phyloP scores from a whole-genome alignment of 164 flowering plant genomes.

The Dillenia turbinata region DNA sequence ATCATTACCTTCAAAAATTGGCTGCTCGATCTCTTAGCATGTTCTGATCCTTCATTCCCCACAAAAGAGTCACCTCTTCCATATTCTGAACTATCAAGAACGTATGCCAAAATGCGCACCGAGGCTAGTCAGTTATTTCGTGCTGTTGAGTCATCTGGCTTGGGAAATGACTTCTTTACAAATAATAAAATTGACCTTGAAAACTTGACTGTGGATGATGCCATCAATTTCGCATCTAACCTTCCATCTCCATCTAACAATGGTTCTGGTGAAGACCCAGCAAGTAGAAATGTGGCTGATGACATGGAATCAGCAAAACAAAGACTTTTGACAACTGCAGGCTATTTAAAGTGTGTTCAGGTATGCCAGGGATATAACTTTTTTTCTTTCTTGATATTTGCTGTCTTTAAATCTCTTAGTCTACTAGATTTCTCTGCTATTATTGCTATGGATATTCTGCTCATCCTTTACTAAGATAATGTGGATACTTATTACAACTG shows the following conservation, averaged over 20 bases:
- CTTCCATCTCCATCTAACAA: constrained; percentile 30
- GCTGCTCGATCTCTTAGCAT: constrained; percentile 72
- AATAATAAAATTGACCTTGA: constrained; percentile 41
- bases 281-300: constrained; percentile 38
- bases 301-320: constrained; percentile 77
- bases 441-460: background rate
- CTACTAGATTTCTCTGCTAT: background rate
- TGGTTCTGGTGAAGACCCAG: constrained; percentile 26
- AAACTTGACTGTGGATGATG: constrained; percentile 68
- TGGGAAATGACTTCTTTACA: constrained; percentile 30
- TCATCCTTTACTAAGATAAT: too few species aligned
- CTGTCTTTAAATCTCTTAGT: background rate
- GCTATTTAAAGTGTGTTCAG: constrained; percentile 96
- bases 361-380: constrained; percentile 20
- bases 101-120: constrained; percentile 85
- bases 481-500: too few species aligned
- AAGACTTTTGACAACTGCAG: constrained; percentile 71
- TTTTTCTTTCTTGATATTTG: background rate
- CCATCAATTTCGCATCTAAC: constrained; percentile 73
- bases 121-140: constrained; percentile 67
- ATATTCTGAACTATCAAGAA: constrained; percentile 91
- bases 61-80: constrained; percentile 82
- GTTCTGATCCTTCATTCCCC: constrained; percentile 83
- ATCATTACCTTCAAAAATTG: constrained; percentile 44
- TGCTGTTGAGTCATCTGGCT: constrained; percentile 46